phyloP scores from a whole-genome alignment of 2,329 filamentous ascomycete genomes.

The Trichoderma guizhouense region DNA sequence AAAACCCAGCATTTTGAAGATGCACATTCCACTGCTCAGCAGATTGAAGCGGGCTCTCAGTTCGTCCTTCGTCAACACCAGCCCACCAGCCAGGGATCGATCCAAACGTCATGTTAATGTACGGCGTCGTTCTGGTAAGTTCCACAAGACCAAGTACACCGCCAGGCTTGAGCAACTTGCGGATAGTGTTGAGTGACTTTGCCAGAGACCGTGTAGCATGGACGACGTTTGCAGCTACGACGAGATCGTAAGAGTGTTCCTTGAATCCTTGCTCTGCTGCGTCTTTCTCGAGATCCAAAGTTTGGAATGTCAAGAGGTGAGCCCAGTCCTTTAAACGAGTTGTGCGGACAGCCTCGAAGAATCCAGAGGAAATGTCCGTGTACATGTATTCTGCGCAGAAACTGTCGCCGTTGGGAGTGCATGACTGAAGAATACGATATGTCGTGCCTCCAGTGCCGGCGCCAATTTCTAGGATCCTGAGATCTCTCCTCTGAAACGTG shows the following conservation, averaged over 20 bases:
- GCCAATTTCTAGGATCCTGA: conserved; percentile 38
- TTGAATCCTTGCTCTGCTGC: conserved; percentile 28
- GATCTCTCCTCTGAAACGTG: conserved; percentile 26
- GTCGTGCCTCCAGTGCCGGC: conserved; percentile 36
- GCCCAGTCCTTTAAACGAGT: conserved; percentile 24
- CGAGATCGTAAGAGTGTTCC: conserved; percentile 27
- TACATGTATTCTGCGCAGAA: conserved; percentile 30
- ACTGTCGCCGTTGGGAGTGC: not conserved
- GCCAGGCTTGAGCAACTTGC: conserved; percentile 29
- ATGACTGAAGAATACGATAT: conserved; percentile 23
- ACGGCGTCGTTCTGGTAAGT: conserved; percentile 14
- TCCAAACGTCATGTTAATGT: conserved; percentile 10
- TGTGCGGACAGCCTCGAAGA: conserved; percentile 33
- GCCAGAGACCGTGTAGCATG: conserved; percentile 30
- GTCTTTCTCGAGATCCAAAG: conserved; percentile 35
- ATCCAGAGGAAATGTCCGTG: conserved; percentile 39
- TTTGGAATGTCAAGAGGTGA: conserved; percentile 31
- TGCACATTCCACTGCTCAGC: not conserved
- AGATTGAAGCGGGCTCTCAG: not conserved
- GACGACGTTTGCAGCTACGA: conserved; percentile 32
- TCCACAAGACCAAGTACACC: conserved; percentile 33
- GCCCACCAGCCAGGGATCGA: conserved; percentile 9
- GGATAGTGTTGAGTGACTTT: conserved; percentile 26
- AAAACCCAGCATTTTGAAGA: not conserved
- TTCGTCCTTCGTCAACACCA: not conserved